These are phyloP conservation scores for Capsella bursapastoris DNA, from an alignment of 345 rosid species.

Conservation along the genomic window DNA sequence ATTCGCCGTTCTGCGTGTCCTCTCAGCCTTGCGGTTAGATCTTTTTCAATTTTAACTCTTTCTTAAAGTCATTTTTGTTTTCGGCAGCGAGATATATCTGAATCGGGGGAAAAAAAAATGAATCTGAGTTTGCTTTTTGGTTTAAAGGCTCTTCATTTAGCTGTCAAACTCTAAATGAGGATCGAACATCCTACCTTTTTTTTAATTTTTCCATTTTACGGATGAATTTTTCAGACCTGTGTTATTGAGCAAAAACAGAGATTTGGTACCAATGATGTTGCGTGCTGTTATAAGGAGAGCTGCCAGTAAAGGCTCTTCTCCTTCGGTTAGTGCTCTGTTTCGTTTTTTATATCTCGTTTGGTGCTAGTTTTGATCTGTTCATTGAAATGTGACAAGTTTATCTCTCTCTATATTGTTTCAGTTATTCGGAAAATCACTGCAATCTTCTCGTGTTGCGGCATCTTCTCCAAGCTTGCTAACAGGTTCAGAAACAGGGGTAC, in stretches of 20 bases:
- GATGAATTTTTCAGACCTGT: background rate
- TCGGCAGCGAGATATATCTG: background rate
- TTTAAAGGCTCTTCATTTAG: conserved; percentile 10
- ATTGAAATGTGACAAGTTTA: background rate
- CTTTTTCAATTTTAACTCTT: background rate
- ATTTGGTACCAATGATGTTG: conserved; percentile 20
- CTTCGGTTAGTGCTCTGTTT: conserved; percentile 4
- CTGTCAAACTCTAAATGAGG: background rate
- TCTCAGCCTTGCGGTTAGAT: background rate
- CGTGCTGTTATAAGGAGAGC: conserved; percentile 29
- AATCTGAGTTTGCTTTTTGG: conserved; percentile 2
- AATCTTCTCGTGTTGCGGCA: conserved; percentile 46
- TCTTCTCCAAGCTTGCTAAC: conserved; percentile 49
- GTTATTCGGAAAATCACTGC: conserved; percentile 46
- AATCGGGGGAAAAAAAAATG: background rate
- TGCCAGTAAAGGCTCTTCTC: conserved; percentile 24
- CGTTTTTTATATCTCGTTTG: background rate
- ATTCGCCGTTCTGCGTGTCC: background rate
- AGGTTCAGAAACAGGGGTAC: conserved; percentile 55
- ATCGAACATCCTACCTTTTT: background rate
- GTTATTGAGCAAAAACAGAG: background rate
- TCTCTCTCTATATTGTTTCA: conserved; percentile 2
- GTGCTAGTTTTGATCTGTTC: background rate
- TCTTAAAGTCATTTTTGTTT: background rate
- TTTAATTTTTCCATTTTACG: background rate